A percentile compares a stretch with the other conserved stretches of the same genome.
These are phyloP conservation scores for Pycnococcus provasolii DNA, from an alignment of 139 green algal genomes.

Conservation along the genomic window DNA sequence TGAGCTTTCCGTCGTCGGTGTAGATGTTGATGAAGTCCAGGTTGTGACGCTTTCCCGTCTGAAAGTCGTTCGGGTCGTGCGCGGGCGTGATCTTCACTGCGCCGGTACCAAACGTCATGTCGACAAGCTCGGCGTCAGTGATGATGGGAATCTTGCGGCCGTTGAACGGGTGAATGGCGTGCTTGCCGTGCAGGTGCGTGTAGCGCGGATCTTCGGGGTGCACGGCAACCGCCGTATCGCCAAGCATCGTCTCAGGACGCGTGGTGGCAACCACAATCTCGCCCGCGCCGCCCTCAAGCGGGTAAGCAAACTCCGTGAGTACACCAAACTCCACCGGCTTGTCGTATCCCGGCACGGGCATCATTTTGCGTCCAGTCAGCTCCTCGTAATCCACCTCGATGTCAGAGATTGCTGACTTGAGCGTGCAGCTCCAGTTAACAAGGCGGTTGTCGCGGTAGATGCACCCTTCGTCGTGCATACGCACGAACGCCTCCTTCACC, in stretches of 20 bases:
- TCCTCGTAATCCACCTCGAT: conserved; percentile 98
- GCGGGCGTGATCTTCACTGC: conserved; percentile 90
- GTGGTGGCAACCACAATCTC: conserved; percentile 54
- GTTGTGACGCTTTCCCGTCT: conserved; percentile 72
- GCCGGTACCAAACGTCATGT: conserved; percentile 90
- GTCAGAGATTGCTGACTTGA: conserved; percentile 88
- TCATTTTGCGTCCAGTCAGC: conserved; percentile 50
- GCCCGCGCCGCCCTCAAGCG: conserved; percentile 55
- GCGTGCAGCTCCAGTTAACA: conserved; percentile 92
- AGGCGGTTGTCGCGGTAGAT: conserved; percentile 96
- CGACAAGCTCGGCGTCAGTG: conserved; percentile 81
- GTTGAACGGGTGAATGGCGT: conserved; percentile 78
- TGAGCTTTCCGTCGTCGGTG: conserved; percentile 62
- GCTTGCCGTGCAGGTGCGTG: conserved; percentile 70
- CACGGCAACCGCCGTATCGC: conserved; percentile 90
- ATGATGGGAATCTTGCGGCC: conserved; percentile 86
- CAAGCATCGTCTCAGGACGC: conserved; percentile 94
- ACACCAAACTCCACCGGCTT: conserved; percentile 89
- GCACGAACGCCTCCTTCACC: conserved; percentile 62
- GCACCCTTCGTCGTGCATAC: conserved; percentile 63
- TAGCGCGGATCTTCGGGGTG: conserved; percentile 85
- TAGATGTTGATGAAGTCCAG: conserved; percentile 95
- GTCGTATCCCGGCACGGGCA: conserved; percentile 52
- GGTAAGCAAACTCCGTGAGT: conserved; percentile 89
- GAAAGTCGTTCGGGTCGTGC: conserved; percentile 98